phyloP scores from a whole-genome alignment of 2,329 filamentous ascomycete species.

The Coleophoma crateriformis region DNA sequence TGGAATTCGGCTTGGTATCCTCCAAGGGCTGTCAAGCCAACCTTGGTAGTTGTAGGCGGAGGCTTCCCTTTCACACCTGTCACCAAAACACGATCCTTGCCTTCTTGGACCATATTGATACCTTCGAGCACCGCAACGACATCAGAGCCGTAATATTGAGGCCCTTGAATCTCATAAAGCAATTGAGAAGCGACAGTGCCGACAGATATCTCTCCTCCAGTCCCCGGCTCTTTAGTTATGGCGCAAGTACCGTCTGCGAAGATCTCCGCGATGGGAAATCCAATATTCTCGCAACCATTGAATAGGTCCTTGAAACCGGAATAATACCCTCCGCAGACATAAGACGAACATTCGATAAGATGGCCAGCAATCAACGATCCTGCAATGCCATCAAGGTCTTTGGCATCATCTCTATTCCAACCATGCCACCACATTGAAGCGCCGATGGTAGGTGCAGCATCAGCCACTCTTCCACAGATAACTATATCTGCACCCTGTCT shows the following conservation, averaged over 20 bases:
- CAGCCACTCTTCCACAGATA: constrained; percentile 36
- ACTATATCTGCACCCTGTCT: constrained; percentile 37
- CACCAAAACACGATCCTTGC: constrained; percentile 35
- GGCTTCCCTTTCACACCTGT: constrained; percentile 30
- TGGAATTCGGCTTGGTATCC: constrained; percentile 40
- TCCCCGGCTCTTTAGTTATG: constrained; percentile 38
- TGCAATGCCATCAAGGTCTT: constrained; percentile 31
- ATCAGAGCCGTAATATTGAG: constrained; percentile 28
- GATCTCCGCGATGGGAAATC: constrained; percentile 40
- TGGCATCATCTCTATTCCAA: constrained; percentile 27
- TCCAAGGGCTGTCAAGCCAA: constrained; percentile 37
- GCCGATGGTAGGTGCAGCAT: constrained; percentile 36
- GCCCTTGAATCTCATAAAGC: constrained; percentile 34
- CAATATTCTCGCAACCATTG: constrained; percentile 31
- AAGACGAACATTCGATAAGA: constrained; percentile 25
- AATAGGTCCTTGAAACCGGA: constrained; percentile 23
- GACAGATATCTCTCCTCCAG: constrained; percentile 35
- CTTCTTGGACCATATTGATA: constrained; percentile 44
- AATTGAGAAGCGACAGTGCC: constrained; percentile 43
- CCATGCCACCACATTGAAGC: constrained; percentile 31
- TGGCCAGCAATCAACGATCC: constrained; percentile 28
- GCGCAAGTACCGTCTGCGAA: constrained; percentile 32
- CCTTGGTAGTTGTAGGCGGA: constrained; percentile 32
- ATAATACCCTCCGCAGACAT: constrained; percentile 17
- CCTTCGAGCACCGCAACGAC: constrained; percentile 30